Evolutionary conservation across 23 red algal species (phyloP).

Genomic region (Chondrus crispus): DNA sequence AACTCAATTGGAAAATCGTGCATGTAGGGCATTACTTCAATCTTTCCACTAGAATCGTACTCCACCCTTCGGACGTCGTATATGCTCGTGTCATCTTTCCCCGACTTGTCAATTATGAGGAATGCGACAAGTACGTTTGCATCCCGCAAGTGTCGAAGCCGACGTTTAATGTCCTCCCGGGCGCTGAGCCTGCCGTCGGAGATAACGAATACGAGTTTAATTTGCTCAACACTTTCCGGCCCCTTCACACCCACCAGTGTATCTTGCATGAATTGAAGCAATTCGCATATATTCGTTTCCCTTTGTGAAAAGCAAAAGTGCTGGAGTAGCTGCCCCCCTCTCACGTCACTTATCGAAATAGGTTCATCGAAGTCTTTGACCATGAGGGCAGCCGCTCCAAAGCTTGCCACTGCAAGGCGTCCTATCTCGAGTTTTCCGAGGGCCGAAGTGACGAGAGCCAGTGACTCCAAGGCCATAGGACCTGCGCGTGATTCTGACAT

Average conservation of each 20-base stretch:
- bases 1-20: slow-evolving; percentile 95
- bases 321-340: slow-evolving; percentile 52
- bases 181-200: slow-evolving; percentile 90
- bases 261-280: slow-evolving; percentile 56
- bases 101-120: slow-evolving; percentile 60
- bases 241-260: slow-evolving; percentile 13
- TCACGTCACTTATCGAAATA: slow-evolving; percentile 43
- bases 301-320: slow-evolving; percentile 77
- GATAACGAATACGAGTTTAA: slow-evolving; percentile 82
- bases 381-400: slow-evolving; percentile 62
- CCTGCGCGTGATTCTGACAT: slow-evolving; percentile 89
- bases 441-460: slow-evolving; percentile 70
- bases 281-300: slow-evolving; percentile 66
- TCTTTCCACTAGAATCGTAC: slow-evolving; percentile 52
- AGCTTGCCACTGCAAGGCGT: slow-evolving; percentile 76
- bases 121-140: slow-evolving; percentile 81
- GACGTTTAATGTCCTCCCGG: slow-evolving; percentile 67
- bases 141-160: slow-evolving; percentile 55
- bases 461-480: slow-evolving; percentile 71
- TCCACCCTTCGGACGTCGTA: slow-evolving; percentile 76
- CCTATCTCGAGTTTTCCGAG: slow-evolving; percentile 85
- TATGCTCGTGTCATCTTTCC: slow-evolving; percentile 24
- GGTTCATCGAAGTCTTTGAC: slow-evolving; percentile 66
- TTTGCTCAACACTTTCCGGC: slow-evolving; percentile 13
- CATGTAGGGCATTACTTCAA: slow-evolving; percentile 81